Percentiles rank a stretch among this genome's conserved stretches.
These are phyloP conservation scores for Blastomyces gilchristii DNA, from an alignment of 2,329 filamentous ascomycete genomes.

Conservation along the genomic window DNA sequence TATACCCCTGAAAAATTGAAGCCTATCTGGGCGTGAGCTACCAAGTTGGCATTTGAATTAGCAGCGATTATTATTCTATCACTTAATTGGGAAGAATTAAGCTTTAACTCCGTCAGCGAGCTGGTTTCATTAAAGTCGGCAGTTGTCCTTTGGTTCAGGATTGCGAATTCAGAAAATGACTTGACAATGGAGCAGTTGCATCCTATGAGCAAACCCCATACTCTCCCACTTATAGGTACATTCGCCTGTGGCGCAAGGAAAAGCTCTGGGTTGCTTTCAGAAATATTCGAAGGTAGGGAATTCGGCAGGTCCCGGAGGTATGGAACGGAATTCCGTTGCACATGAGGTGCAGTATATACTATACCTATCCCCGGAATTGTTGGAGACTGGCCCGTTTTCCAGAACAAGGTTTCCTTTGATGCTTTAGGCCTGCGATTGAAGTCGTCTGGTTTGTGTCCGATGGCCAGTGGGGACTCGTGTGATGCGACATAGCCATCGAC, in stretches of 20 bases:
- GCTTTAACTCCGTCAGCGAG: no score
- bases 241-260: constrained; percentile 9
- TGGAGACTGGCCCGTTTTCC: constrained; percentile 1
- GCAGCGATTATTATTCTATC: neutral
- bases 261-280: constrained; percentile 3
- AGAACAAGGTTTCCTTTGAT: neutral
- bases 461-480: neutral
- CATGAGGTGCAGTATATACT: constrained; percentile 7
- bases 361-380: constrained; percentile 8
- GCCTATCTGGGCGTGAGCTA: neutral
- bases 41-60: neutral
- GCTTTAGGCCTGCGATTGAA: neutral
- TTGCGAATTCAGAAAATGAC: constrained; percentile 8
- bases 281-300: neutral
- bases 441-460: constrained; percentile 1
- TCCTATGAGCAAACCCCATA: constrained; percentile 9
- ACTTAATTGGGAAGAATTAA: neutral
- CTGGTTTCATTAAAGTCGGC: neutral
- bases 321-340: neutral
- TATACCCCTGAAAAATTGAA: neutral
- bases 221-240: constrained; percentile 6
- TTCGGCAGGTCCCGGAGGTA: neutral
- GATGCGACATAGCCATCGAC: constrained; percentile 6
- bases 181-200: constrained; percentile 11
- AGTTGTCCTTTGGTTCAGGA: neutral